phyloP scores from a whole-genome alignment of 768 basidiomycete genomes.

The Paxillus rubicundulus region DNA sequence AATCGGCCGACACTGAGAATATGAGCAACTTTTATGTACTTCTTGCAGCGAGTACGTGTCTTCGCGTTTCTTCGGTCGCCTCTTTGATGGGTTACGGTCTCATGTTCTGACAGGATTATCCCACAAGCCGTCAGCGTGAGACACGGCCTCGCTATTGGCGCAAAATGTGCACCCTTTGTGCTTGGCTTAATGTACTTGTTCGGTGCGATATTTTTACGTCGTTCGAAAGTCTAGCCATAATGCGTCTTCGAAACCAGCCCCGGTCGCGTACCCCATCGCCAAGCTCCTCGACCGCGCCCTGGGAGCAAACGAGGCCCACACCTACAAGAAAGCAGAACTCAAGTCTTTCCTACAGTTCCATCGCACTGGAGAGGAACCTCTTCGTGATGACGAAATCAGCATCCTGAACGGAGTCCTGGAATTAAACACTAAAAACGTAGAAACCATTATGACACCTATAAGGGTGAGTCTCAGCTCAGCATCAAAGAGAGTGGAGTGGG shows the following conservation, averaged over 20 bases:
- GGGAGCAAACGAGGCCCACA: conserved; percentile 67
- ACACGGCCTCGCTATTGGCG: conserved; percentile 80
- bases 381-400: conserved; percentile 78
- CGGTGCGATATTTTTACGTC: conserved; percentile 22
- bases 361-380: conserved; percentile 67
- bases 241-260: conserved; percentile 40
- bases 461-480: conserved; percentile 39
- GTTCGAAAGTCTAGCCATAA: not conserved
- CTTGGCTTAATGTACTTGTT: conserved; percentile 68
- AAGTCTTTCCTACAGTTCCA: conserved; percentile 81
- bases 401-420: conserved; percentile 81
- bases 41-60: conserved; percentile 36
- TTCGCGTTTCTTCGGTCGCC: not conserved
- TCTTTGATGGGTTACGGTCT: not conserved
- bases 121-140: conserved; percentile 74
- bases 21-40: not conserved
- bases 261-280: conserved; percentile 71
- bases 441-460: conserved; percentile 81
- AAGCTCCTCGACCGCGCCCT: conserved; percentile 79
- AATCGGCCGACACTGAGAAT: not conserved
- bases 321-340: conserved; percentile 81
- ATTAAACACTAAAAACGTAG: conserved; percentile 71
- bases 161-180: conserved; percentile 73
- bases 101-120: conserved; percentile 46
- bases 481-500: too few species aligned